Evolutionary conservation across 805 yeast species (phyloP), one percentile per base, ranked within the genome.

Genomic region (Candida broadrunensis): DNA sequence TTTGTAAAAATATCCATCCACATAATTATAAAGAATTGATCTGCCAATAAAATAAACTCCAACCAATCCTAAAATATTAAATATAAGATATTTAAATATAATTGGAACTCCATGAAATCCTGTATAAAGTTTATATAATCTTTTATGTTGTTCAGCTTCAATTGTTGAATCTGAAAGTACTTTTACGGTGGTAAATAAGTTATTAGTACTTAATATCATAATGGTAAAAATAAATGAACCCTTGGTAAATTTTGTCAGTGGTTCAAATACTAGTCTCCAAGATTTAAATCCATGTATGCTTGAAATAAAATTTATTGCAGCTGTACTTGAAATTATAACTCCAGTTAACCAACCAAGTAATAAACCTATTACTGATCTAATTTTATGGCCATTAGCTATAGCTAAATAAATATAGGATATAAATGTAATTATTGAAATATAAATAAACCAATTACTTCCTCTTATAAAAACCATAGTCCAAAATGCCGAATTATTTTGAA

Each of bases 261-360:
- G 67, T 37, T 60, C 66, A 35, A 58, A 53, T 5, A 61, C 36
- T 20, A 48, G 45, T 25, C 45, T 50, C 68, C 68, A 63, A 4
- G 55, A 43, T 33, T 45, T 45, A 36, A 37, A 42, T 9, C 48
- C 45, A 24, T 49, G 47, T 2, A 50, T 25, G 4, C 33, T 29
- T 2, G 54, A 47, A n/a, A 60, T 40, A 5, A 65, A 21, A 25
- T 51, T 58, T 14, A 60, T 38, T 0, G 72, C 47, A 1, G 69
- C 66, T 5, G 61, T 46, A 6, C 54, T 33, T 4, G 65, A 50
- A 1, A 66, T 38, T 6, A 54, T 15, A 0, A 55, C 54, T 19
- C 57, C 59, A 4, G 54, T 49, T 4, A 60, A 30, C 74, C 74
- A 69, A 3, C 70, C 73, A 17, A 58, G 33, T 9, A 69, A 23